Base-by-base conservation (phyloP, 1,284 basidiomycete species). In the Heliocybe sulcata region DNA sequence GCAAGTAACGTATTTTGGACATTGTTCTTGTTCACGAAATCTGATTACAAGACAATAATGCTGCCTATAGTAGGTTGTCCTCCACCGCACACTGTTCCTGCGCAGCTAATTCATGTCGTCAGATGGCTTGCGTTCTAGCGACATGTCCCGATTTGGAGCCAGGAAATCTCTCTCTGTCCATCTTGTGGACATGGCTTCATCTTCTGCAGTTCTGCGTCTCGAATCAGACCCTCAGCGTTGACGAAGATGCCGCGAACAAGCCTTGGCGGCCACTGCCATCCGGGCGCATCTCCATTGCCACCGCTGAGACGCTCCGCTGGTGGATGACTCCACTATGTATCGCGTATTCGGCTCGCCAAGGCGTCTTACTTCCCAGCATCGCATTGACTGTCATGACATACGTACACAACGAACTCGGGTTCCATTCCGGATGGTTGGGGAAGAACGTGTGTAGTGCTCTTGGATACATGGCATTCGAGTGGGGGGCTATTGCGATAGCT, bases 211-310 rank as follows among this genome's bases (percentile, higher is more conserved):
- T 25, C 20, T 26, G 27, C 47, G 23, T n/a, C 3, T 70, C 70
- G 12, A 72, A 72, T 56, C 71, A 72, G 54, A 63, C 60, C 8
- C 52, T 61, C n/a, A 59, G 60, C 22, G 55, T 54, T 2, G 58
- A 63, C 3, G 71, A 72, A 54, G 71, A 72, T 55, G 58, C 54
- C 22, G 29, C 64, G 10, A 72, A 72, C 58, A 65, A 66, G 51
- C 67, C 70, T 1, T 67, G 69, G 64, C 59, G 71, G 35, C 71
- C 71, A 0, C 59, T 72, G 26, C 70, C 71, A 1, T 57, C 71
- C 16, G 60, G 63, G 9, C 63, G 69, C 25, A 60, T 72, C 27
- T 59, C 65, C 1, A 54, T 60, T 35, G 26, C 48, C 0, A 60
- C 65, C 26, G 65, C 69, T 1, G 27, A 55, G 4, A 53, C 55